Evolutionary conservation across 2,329 filamentous ascomycete species (phyloP), one percentile per base, ranked within the genome.

Genomic region (Trichothecium roseum): DNA sequence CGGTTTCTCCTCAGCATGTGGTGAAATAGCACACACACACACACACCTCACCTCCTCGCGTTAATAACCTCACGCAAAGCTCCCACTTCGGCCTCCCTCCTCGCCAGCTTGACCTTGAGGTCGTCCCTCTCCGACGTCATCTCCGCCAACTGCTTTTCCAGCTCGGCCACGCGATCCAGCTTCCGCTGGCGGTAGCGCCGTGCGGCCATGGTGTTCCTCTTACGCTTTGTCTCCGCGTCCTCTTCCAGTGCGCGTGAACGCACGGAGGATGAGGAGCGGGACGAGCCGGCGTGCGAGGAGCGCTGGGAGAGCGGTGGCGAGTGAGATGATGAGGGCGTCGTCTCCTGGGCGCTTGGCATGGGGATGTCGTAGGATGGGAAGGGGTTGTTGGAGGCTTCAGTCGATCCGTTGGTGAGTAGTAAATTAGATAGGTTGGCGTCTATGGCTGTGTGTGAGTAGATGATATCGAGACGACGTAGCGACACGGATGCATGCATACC

Each of bases 131-230:
- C 79, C 32, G 64, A 55, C 39, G 70, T 71, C 49, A 78, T 68
- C 30, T 69, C 64, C 32, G 67, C 68, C 29, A 84, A 58, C 15
- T 72, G 68, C 8, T 59, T 54, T 53, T 84, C 78, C 22, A 84
- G 64, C 41, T 74, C 69, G 18, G 57, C 59, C 53, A 82, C 72
- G 41, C 77, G 74, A 46, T 84, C 78, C 24, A 83, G 66, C 31
- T 78, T 73, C 53, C 80, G 81, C 52, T 84, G 78, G 18, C 80
- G 74, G 51, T 82, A 84, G 41, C 79, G 77, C 41, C 77, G 69
- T 20, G 80, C 80, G n/a, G 80, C 79, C 41, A 81, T 66, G 12
- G 78, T 84, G 54, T 84, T 84, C 41, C 74, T 70, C 41, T 74
- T 71, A 18, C 80, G 75, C 54, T 82, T 82, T 18, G 43, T 41